Conservation (phyloP, 768 basidiomycete species). For the Rhizopogon rudus region DNA sequence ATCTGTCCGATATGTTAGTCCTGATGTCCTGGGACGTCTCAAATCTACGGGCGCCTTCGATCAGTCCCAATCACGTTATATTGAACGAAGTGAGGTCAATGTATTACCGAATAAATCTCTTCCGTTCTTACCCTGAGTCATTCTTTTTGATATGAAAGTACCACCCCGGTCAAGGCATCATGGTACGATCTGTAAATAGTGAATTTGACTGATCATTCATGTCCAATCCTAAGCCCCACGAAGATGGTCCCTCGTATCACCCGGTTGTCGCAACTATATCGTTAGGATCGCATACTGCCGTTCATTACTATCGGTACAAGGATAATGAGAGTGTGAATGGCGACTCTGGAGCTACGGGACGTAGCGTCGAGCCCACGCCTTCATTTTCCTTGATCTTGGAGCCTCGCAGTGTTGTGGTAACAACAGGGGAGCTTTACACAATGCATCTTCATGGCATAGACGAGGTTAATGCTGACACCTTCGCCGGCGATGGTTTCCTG, state of each 20-base stretch:
- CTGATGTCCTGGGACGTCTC: conserved; percentile 71
- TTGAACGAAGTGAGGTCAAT: conserved; percentile 65
- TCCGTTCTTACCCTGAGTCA: conserved; percentile 7
- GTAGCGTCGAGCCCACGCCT: conserved; percentile 59
- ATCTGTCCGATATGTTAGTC: conserved; percentile 42
- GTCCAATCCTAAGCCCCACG: conserved; percentile 63
- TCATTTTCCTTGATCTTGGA: conserved; percentile 74
- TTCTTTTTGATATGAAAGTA: conserved; percentile 45
- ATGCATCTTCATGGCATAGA: conserved; percentile 81
- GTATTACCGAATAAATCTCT: conserved; percentile 4
- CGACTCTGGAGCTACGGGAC: conserved; percentile 31
- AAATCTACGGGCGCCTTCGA: conserved; percentile 57
- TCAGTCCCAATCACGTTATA: conserved; percentile 83
- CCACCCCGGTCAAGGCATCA: conserved; percentile 86
- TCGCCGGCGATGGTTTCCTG: conserved; percentile 22
- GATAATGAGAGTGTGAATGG: conserved; percentile 13
- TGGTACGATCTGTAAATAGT: conserved; percentile 45
- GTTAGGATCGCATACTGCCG: conserved; percentile 74
- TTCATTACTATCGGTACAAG: conserved; percentile 76
- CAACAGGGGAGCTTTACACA: conserved; percentile 62
- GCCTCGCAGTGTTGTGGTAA: conserved; percentile 80
- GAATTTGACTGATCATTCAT: background rate
- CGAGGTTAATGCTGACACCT: conserved; percentile 44
- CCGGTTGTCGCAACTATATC: conserved; percentile 91
- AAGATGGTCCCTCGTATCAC: conserved; percentile 87